These are phyloP conservation scores for Condylostoma magnum DNA, from an alignment of 169 alveolate genomes.

Conservation along the genomic window DNA sequence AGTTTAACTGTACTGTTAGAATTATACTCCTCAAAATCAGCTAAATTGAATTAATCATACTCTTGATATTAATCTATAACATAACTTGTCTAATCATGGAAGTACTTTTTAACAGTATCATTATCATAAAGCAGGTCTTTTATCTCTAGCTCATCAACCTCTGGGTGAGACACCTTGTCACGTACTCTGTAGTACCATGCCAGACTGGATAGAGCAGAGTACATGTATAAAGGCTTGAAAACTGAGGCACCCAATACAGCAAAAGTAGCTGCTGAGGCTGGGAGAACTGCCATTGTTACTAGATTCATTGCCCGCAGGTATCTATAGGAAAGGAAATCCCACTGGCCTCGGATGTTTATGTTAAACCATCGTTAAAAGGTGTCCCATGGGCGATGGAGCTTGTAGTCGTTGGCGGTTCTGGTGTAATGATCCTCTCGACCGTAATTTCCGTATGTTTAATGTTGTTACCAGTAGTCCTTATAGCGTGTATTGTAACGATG, in stretches of 20 bases:
- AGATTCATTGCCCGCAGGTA: slow-evolving; percentile 25
- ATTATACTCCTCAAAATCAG: slow-evolving; percentile 45
- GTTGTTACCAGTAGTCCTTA: slow-evolving; percentile 22
- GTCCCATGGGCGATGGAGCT: slow-evolving; percentile 33
- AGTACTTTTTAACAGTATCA: slow-evolving; percentile 28
- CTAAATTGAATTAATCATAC: slow-evolving; percentile 27
- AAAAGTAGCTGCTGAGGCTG: slow-evolving; percentile 17
- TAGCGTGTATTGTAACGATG: slow-evolving; percentile 28
- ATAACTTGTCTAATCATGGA: slow-evolving; percentile 13
- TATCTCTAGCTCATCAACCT: slow-evolving; percentile 23
- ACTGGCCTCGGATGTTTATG: slow-evolving; percentile 19
- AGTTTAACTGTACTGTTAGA: slow-evolving; percentile 41
- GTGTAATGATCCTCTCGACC: slow-evolving; percentile 29
- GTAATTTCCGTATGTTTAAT: slow-evolving; percentile 21
- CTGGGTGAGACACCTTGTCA: slow-evolving; percentile 22
- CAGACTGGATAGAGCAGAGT: background rate
- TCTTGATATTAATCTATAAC: slow-evolving; percentile 28
- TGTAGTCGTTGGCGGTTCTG: slow-evolving; percentile 18
- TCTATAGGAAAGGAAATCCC: slow-evolving; percentile 27
- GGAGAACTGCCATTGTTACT: slow-evolving; percentile 21
- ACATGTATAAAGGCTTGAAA: slow-evolving; percentile 22
- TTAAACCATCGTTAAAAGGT: slow-evolving; percentile 19
- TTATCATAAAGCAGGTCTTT: slow-evolving; percentile 26
- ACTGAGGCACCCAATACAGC: slow-evolving; percentile 14
- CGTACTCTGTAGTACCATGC: slow-evolving; percentile 23